phyloP scores from a whole-genome alignment of 192 early-diverging fungal genomes.

The Coemansia sp. region DNA sequence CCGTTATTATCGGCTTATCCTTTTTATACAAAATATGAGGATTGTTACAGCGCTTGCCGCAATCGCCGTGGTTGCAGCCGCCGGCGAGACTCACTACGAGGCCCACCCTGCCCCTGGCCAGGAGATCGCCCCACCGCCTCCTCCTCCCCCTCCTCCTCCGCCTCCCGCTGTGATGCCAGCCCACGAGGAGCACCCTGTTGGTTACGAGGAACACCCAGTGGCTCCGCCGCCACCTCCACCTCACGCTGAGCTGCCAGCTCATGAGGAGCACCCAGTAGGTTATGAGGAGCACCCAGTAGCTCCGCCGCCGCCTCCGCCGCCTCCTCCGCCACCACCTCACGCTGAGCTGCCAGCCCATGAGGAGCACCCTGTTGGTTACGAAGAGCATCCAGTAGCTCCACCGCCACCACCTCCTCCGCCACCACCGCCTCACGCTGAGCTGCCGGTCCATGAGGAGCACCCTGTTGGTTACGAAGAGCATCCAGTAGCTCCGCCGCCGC shows the following conservation, averaged over 20 bases:
- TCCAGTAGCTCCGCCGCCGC: conserved; percentile 12
- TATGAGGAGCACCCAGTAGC: conserved; percentile 18
- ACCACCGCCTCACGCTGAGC: neutral
- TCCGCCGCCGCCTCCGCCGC: conserved; percentile 1
- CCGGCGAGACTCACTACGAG: conserved; percentile 43
- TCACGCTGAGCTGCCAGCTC: neutral
- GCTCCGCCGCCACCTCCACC: conserved; percentile 1
- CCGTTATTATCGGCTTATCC: neutral
- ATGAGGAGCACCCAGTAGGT: conserved; percentile 20
- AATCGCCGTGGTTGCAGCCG: conserved; percentile 41
- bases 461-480: conserved; percentile 15
- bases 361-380: conserved; percentile 26
- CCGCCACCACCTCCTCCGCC: neutral
- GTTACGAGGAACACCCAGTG: conserved; percentile 14
- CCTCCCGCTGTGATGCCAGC: conserved; percentile 1
- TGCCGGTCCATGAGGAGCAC: conserved; percentile 18
- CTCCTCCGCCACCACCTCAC: neutral
- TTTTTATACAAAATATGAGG: conserved; percentile 23
- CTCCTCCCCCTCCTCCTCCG: neutral
- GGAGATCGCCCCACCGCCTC: conserved; percentile 1
- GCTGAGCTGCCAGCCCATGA: conserved; percentile 3
- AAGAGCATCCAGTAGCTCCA: conserved; percentile 7
- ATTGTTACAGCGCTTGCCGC: conserved; percentile 38
- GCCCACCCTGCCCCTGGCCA: conserved; percentile 10
- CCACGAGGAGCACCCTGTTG: conserved; percentile 18